These are phyloP conservation scores for Saturnispora halmiae DNA, from an alignment of 805 yeast genomes.

Conservation along the genomic window DNA sequence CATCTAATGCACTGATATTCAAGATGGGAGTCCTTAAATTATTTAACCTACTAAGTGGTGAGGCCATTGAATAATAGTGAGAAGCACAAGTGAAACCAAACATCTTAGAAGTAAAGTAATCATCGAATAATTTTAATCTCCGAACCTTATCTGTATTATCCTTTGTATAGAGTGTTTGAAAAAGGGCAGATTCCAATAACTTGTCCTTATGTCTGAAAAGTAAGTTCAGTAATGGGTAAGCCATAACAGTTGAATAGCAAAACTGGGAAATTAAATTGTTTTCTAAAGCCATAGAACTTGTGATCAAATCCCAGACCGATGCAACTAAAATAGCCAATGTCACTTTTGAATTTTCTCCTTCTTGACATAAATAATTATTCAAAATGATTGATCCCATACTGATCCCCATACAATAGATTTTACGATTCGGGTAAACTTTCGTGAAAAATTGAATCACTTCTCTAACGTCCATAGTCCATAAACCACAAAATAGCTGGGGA, in stretches of 20 bases:
- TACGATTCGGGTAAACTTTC: conserved; percentile 47
- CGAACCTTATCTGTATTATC: conserved; percentile 16
- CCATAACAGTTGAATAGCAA: conserved; percentile 44
- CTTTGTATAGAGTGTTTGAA: conserved; percentile 17
- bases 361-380: conserved; percentile 65
- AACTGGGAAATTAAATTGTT: conserved; percentile 34
- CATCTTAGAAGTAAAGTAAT: conserved; percentile 51
- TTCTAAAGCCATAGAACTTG: conserved; percentile 38
- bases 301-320: conserved; percentile 65
- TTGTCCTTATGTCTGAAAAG: conserved; percentile 34
- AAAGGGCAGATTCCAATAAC: conserved; percentile 26
- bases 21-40: conserved; percentile 55
- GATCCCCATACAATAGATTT: conserved; percentile 63
- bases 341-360: conserved; percentile 37
- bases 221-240: conserved; percentile 36
- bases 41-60: conserved; percentile 44
- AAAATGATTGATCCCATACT: conserved; percentile 72
- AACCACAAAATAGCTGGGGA: conserved; percentile 60
- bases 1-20: conserved; percentile 59
- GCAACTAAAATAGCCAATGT: conserved; percentile 54
- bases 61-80: conserved; percentile 58
- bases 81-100: conserved; percentile 55
- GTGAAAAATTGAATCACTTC: conserved; percentile 44
- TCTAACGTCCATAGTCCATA: conserved; percentile 63
- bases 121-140: conserved; percentile 51